These are phyloP conservation scores for Blastocystis sp. DNA, from an alignment of 352 stramenopile species.

Conservation along the genomic window DNA sequence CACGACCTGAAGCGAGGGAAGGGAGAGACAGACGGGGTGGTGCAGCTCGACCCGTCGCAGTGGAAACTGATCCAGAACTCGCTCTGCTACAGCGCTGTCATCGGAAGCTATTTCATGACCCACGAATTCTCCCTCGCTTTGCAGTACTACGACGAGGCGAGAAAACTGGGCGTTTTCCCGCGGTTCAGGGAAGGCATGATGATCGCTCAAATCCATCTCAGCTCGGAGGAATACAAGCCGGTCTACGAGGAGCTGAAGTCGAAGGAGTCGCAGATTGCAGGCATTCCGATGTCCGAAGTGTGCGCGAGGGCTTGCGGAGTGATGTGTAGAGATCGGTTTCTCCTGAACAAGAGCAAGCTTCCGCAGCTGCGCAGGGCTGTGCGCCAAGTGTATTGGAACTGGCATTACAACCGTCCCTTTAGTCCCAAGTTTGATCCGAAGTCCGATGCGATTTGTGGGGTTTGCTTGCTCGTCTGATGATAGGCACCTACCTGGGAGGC, in stretches of 20 bases:
- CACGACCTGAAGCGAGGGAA: neutral
- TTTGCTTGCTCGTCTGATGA: neutral
- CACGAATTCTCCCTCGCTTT: neutral
- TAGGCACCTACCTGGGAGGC: neutral
- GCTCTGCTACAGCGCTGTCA: slow-evolving; percentile 44
- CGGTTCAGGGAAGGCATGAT: slow-evolving; percentile 16
- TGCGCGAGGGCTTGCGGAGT: neutral
- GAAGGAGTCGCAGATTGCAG: neutral
- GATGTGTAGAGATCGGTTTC: slow-evolving; percentile 5
- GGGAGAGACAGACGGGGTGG: neutral
- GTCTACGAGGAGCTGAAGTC: neutral
- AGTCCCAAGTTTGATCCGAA: slow-evolving; percentile 8
- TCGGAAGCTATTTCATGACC: neutral
- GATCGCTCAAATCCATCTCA: neutral
- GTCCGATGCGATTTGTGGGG: neutral
- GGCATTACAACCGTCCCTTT: neutral
- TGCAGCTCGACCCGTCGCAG: neutral
- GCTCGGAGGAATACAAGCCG: neutral
- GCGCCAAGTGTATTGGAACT: slow-evolving; percentile 8
- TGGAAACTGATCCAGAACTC: slow-evolving; percentile 45
- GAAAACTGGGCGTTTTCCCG: slow-evolving; percentile 22
- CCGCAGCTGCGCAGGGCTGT: neutral
- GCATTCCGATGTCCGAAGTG: neutral
- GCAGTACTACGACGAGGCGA: slow-evolving; percentile 17
- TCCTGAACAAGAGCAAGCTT: neutral